These are phyloP conservation scores for Suillus luteus DNA, from an alignment of 768 basidiomycete genomes.

Conservation along the genomic window DNA sequence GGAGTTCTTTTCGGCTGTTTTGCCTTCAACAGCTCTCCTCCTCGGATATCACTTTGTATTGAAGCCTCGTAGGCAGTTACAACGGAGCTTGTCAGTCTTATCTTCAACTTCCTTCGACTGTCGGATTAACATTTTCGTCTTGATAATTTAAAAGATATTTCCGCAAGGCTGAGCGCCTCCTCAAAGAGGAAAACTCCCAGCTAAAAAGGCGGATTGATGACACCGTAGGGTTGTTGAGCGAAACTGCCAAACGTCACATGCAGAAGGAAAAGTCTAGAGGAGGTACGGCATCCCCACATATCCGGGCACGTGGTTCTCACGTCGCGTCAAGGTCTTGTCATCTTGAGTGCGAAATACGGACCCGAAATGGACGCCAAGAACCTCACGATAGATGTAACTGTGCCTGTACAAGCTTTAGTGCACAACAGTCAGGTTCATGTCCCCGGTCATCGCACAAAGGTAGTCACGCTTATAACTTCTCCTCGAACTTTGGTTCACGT, in stretches of 20 bases:
- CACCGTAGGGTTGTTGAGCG: constrained; percentile 61
- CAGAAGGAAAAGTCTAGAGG: constrained; percentile 64
- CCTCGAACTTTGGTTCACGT: background rate
- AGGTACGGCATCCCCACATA: constrained; percentile 46
- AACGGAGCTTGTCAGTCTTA: constrained; percentile 51
- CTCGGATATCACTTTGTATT: constrained; percentile 60
- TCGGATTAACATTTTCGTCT: constrained; percentile 1
- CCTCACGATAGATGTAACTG: constrained; percentile 73
- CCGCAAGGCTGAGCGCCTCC: constrained; percentile 58
- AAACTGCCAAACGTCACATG: constrained; percentile 64
- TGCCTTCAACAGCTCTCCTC: constrained; percentile 56
- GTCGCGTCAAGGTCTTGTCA: constrained; percentile 61
- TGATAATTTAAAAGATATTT: constrained; percentile 52
- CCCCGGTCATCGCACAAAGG: constrained; percentile 75
- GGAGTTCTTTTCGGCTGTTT: constrained; percentile 50
- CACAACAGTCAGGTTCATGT: constrained; percentile 77
- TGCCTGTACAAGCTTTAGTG: constrained; percentile 81
- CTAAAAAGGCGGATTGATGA: constrained; percentile 64
- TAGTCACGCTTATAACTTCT: constrained; percentile 27
- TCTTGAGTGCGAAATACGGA: constrained; percentile 76
- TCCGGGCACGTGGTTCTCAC: constrained; percentile 18
- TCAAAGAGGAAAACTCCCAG: constrained; percentile 66
- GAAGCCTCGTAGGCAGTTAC: constrained; percentile 53
- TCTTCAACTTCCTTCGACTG: constrained; percentile 14
- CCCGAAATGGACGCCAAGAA: constrained; percentile 54